These are phyloP conservation scores for Aphanomyces cochlioides DNA, from an alignment of 352 stramenopile genomes.

Conservation along the genomic window DNA sequence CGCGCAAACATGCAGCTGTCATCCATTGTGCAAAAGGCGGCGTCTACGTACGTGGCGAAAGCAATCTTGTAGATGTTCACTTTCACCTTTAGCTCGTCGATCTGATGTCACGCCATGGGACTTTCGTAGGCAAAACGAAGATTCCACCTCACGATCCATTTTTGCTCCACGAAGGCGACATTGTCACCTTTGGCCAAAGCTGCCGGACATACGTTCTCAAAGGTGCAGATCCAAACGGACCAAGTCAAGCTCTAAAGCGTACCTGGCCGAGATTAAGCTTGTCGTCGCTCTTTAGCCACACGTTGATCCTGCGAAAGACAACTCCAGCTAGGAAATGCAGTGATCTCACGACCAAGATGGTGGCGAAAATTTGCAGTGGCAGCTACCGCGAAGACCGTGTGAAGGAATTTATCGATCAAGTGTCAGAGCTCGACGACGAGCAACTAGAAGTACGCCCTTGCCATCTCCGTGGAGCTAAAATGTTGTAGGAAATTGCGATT, in stretches of 20 bases:
- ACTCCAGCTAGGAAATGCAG: constrained; percentile 20
- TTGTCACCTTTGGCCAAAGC: constrained; percentile 85
- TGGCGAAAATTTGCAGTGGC: constrained; percentile 81
- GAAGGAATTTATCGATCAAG: constrained; percentile 57
- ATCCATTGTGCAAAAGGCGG: constrained; percentile 77
- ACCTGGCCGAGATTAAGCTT: constrained; percentile 73
- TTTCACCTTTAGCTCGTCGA: constrained; percentile 62
- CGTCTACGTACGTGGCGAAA: constrained; percentile 64
- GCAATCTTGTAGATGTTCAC: background rate
- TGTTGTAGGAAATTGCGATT: constrained; percentile 61
- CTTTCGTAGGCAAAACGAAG: constrained; percentile 78
- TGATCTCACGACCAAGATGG: constrained; percentile 55
- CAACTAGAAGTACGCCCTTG: constrained; percentile 10
- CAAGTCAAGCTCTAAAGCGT: constrained; percentile 73
- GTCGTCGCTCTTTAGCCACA: constrained; percentile 33
- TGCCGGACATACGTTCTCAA: constrained; percentile 82
- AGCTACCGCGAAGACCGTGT: constrained; percentile 69
- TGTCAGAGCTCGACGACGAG: constrained; percentile 65
- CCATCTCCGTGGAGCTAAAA: constrained; percentile 8
- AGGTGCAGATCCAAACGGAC: constrained; percentile 53
- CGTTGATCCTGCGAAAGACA: background rate
- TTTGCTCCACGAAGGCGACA: constrained; percentile 77
- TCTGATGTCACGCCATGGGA: constrained; percentile 85
- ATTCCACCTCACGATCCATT: constrained; percentile 80
- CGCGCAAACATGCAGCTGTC: constrained; percentile 79